Evolutionary conservation across 2,329 filamentous ascomycete genomes (phyloP), one percentile per base, ranked within the genome.

Genomic region (Arthrinium puccinioides): DNA sequence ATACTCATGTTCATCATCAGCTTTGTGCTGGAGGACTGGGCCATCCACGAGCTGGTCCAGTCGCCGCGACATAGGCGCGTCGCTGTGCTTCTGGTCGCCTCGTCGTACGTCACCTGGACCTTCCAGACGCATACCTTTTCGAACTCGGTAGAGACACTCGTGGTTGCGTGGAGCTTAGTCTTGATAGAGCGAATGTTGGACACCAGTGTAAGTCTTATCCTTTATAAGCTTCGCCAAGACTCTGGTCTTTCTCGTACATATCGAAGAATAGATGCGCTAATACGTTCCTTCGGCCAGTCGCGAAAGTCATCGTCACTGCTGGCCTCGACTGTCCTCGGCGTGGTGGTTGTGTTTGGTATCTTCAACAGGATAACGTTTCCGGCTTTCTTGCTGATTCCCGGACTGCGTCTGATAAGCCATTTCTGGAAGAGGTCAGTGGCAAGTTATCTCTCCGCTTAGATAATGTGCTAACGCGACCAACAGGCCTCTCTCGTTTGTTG

Each of bases 361-460:
- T 98, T 98, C 64, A 98, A 97, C 63, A 80, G 92, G 47, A 96
- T 97, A 53, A 98, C 92, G 9, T 97, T 97, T 60, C 90, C 90
- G 31, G 90, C 89, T 11, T 98, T 94, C 59, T 64, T 98, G 44
- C 60, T 94, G 41, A 78, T 96, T 56, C 90, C 92, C 37, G 82
- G 83, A 24, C 66, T 94, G 56, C 82, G 81, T 55, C 70, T 98
- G 54, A 68, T 97, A 58, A 87, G 87, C 47, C 84, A 94, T 66
- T 92, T 95, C 55, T 64, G 76, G 58, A 79, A 80, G 59, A 90
- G 82, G 85, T 92, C 63, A 55, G 76, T 65, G 16, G 16, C 9
- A 6, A 11, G 16, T 16, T 21, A 34, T 14, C 9, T 18, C 16
- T n/a, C 11, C 16, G 14, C 28, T 15, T 11, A 15, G 14, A 15